Evolutionary conservation across 1,284 basidiomycete species (phyloP).

Genomic region (Schizophyllum amplum): DNA sequence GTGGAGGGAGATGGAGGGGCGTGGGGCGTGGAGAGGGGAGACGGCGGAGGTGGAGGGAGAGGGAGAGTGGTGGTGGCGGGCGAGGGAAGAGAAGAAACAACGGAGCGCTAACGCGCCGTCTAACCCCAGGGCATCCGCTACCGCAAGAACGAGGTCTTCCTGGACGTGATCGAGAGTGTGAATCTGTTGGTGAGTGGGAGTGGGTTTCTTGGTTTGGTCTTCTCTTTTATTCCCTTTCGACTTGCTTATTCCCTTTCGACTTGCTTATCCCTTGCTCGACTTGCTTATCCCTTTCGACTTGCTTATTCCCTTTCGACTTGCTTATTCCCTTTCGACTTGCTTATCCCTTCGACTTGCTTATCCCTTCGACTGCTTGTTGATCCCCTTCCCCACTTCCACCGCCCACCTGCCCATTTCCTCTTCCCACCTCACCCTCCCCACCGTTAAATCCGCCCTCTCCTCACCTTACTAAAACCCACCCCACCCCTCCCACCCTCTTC

Average conservation of each 20-base stretch:
- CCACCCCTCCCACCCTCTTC: neutral
- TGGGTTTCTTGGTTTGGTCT: neutral
- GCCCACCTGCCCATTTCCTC: too few relatives aligned
- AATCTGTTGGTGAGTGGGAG: conserved; percentile 77
- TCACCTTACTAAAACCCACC: too few relatives aligned
- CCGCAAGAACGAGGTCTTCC: conserved; percentile 98
- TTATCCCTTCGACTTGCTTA: conserved; percentile 5
- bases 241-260: too few relatives aligned
- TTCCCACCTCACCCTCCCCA: neutral
- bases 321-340: neutral
- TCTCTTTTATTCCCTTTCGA: neutral
- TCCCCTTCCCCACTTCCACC: neutral
- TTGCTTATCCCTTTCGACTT: conserved; percentile 8
- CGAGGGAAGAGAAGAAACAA: too few relatives aligned
- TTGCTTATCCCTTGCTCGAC: neutral
- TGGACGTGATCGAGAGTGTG: conserved; percentile 97
- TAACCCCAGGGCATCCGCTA: conserved; percentile 96
- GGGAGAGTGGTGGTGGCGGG: too few relatives aligned
- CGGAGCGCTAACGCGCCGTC: too few relatives aligned
- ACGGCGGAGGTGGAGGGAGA: too few relatives aligned
- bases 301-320: neutral
- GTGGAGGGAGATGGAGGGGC: too few relatives aligned
- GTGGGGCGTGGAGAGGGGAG: too few relatives aligned
- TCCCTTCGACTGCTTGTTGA: neutral
- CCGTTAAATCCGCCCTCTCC: neutral